A percentile compares a stretch with the other conserved stretches of the same genome.
Conservation (phyloP, 768 basidiomycete species). For the Lyophyllum semitale region DNA sequence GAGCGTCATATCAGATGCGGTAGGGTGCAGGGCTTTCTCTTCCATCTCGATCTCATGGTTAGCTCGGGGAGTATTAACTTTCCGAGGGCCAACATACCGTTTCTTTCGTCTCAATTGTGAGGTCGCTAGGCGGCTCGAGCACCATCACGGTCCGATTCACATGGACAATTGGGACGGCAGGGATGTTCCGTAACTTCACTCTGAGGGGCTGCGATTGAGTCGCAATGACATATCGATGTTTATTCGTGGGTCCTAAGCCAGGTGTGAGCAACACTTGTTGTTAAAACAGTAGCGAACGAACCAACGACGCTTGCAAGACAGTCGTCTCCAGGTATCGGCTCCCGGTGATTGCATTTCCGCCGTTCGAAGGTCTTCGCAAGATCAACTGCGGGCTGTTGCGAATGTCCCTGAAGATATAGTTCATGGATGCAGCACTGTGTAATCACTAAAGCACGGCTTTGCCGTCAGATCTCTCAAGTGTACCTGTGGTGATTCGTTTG, state of each 20-base stretch:
- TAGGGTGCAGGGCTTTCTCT: conserved; percentile 56
- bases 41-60: conserved; percentile 50
- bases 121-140: conserved; percentile 85
- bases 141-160: conserved; percentile 92
- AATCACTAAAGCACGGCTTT: conserved; percentile 79
- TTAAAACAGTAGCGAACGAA: conserved; percentile 31
- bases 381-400: conserved; percentile 76
- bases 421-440: conserved; percentile 97
- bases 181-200: conserved; percentile 64
- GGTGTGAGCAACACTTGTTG: not conserved
- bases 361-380: conserved; percentile 93
- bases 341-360: conserved; percentile 91
- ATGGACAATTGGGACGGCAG: conserved; percentile 89
- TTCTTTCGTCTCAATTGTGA: conserved; percentile 71
- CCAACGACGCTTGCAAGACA: conserved; percentile 85
- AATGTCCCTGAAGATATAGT: conserved; percentile 81
- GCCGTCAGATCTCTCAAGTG: conserved; percentile 33
- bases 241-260: conserved; percentile 72
- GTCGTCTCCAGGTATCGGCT: conserved; percentile 81
- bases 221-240: conserved; percentile 90
- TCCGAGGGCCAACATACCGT: conserved; percentile 37
- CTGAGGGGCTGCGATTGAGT: conserved; percentile 81
- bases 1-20: conserved; percentile 46
- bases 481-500: conserved; percentile 1
- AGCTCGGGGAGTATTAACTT: not conserved